These are phyloP conservation scores for Lasiodiplodia hormozganensis DNA, from an alignment of 2,329 filamentous ascomycete species.

Conservation along the genomic window DNA sequence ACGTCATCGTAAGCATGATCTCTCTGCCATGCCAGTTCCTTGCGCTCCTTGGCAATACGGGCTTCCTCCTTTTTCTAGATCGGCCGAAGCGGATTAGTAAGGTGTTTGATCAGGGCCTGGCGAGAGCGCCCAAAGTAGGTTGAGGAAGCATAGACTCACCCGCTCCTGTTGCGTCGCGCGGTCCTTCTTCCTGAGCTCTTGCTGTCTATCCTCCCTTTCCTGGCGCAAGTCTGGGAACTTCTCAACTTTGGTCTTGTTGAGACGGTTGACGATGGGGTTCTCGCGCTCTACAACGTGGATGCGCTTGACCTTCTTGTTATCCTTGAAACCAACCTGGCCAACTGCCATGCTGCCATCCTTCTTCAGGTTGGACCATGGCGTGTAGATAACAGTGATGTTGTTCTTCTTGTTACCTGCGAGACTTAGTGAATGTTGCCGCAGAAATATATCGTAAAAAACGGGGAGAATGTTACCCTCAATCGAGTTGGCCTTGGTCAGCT, in stretches of 20 bases:
- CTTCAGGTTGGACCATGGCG: slow-evolving; percentile 93
- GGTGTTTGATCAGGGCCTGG: not conserved
- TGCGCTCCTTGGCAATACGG: slow-evolving; percentile 75
- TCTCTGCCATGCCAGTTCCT: slow-evolving; percentile 91
- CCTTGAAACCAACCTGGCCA: slow-evolving; percentile 94
- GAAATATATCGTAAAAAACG: not conserved
- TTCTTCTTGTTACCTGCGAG: slow-evolving; percentile 94
- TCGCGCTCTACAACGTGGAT: slow-evolving; percentile 80
- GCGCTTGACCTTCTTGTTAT: slow-evolving; percentile 82
- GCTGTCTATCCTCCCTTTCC: slow-evolving; percentile 79
- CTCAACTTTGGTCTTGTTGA: slow-evolving; percentile 95
- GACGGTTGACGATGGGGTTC: slow-evolving; percentile 92
- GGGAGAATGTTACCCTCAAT: slow-evolving; percentile 74
- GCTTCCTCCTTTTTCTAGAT: slow-evolving; percentile 77
- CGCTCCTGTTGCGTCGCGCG: slow-evolving; percentile 66
- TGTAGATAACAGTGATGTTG: slow-evolving; percentile 96
- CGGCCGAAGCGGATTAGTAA: not conserved
- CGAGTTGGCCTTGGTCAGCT: slow-evolving; percentile 97
- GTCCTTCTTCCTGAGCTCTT: slow-evolving; percentile 75
- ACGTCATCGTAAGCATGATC: slow-evolving; percentile 98
- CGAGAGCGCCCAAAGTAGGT: not conserved
- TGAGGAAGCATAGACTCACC: slow-evolving; percentile 53
- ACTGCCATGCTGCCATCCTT: slow-evolving; percentile 96
- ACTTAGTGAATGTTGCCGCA: slow-evolving; percentile 14
- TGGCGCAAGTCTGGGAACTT: slow-evolving; percentile 82